Evolutionary conservation across 352 stramenopile species (phyloP), one percentile per base, ranked within the genome.

Genomic region (Phytopythium mirpurense): DNA sequence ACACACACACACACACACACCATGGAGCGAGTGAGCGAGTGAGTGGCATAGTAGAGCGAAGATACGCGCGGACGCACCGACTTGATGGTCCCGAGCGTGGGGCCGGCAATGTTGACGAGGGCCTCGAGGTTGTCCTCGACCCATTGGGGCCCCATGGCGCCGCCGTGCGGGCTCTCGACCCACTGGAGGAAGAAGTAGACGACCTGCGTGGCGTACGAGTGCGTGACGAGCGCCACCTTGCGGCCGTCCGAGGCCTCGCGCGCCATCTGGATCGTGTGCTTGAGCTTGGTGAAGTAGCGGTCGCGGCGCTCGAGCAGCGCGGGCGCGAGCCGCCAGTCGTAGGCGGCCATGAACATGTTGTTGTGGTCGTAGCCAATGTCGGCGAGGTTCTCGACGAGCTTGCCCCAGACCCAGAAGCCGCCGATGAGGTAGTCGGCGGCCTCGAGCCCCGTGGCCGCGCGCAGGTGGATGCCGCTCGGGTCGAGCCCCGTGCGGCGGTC

Each of bases 161-260:
- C 88, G 32, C 88, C 90, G 8, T 83, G 73, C 9, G 86, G 52
- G 43, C 74, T 88, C 42, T 96, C 89, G 43, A 98, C 93, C 96
- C 96, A 98, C 48, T 96, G 82, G 51, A 98, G 86, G 59, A 98
- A 98, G 70, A 97, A 96, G 45, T 96, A 83, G n/a, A 93, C 73
- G 11, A 98, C 74, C 37, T 96, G 88, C 10, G 74, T 83, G 10
- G 90, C 93, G 70, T 98, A 97, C 45, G 86, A 97, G 67, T 98
- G 96, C 10, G 86, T 86, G 18, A 97, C 67, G 12, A 98, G 51
- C 42, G 98, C 86, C 26, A 96, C 92, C 57, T 98, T 98, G 45
- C 65, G 66, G 31, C 84, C 82, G 23, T 61, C 72, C 16, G 76
- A 83, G 12, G 76, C 70, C 38, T 73, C 68, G 31, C 84, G 72